Conservation (phyloP, 2,329 filamentous ascomycete genomes). For the Aspergillus proliferans region DNA sequence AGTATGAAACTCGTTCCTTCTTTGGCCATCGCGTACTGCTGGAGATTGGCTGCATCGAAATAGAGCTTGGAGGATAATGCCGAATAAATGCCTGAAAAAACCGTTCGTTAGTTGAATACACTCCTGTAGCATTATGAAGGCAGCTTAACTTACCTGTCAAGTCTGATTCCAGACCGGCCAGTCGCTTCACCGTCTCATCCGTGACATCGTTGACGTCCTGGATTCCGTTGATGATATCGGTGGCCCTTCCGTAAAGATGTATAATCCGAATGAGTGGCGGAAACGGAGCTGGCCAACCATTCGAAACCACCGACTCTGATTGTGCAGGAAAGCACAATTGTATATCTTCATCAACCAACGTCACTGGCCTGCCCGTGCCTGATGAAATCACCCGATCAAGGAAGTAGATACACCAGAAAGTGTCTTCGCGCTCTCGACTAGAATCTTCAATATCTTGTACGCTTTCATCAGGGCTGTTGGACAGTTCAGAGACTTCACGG, state of each 20-base stretch:
- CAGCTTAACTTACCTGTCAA: slow-evolving; percentile 52
- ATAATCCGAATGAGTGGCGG: slow-evolving; percentile 77
- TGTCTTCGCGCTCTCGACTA: slow-evolving; percentile 78
- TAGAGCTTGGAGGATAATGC: slow-evolving; percentile 67
- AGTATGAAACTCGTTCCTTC: slow-evolving; percentile 84
- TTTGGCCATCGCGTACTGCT: slow-evolving; percentile 71
- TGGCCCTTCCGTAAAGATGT: slow-evolving; percentile 76
- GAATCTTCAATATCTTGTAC: slow-evolving; percentile 49
- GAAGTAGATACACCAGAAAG: slow-evolving; percentile 86
- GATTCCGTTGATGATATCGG: slow-evolving; percentile 77
- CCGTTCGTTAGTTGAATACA: slow-evolving; percentile 1
- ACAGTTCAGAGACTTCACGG: slow-evolving; percentile 36
- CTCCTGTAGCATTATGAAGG: not conserved
- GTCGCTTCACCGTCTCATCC: slow-evolving; percentile 62
- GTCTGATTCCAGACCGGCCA: slow-evolving; percentile 73
- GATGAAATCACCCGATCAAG: slow-evolving; percentile 82
- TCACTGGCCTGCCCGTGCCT: slow-evolving; percentile 77
- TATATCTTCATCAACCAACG: slow-evolving; percentile 76
- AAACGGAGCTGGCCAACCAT: slow-evolving; percentile 70
- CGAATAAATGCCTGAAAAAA: slow-evolving; percentile 55
- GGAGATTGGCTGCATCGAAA: slow-evolving; percentile 82
- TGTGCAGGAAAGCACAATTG: slow-evolving; percentile 64
- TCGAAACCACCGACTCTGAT: slow-evolving; percentile 47
- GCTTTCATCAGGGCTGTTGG: slow-evolving; percentile 18
- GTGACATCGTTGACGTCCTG: slow-evolving; percentile 68